Conservation (phyloP, 257 asterid genomes). For the Lavandula angustifolia region DNA sequence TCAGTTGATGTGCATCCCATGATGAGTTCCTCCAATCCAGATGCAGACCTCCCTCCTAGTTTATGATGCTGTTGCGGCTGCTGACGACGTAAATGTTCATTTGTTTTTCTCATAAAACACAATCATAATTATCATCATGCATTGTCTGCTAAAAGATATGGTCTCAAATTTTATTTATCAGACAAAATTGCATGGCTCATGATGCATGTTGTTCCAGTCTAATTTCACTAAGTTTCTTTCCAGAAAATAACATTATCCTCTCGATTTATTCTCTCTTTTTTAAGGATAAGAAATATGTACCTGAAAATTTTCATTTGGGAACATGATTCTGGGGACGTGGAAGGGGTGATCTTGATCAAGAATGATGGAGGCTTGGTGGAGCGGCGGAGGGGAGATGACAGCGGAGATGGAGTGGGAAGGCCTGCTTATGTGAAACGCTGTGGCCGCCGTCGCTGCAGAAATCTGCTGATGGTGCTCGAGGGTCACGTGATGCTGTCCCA, state of each 20-base stretch:
- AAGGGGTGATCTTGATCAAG: conserved; percentile 73
- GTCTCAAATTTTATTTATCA: conserved; percentile 8
- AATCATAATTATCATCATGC: conserved; percentile 74
- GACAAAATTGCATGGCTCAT: conserved; percentile 26
- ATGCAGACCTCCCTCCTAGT: conserved; percentile 76
- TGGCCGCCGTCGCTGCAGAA: conserved; percentile 37
- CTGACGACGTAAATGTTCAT: conserved; percentile 32
- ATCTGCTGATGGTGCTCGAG: conserved; percentile 55
- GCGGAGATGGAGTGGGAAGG: conserved; percentile 85
- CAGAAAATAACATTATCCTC: no score
- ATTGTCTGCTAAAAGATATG: conserved; percentile 52
- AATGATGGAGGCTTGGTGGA: conserved; percentile 66
- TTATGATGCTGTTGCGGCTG: conserved; percentile 68
- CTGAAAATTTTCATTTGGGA: conserved; percentile 67
- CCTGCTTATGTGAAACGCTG: conserved; percentile 69
- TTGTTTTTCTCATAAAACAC: conserved; percentile 21
- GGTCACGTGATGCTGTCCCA: conserved; percentile 52
- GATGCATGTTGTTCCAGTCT: conserved; percentile 13
- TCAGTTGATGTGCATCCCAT: conserved; percentile 95
- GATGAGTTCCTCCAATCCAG: conserved; percentile 95
- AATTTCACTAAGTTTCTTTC: no score
- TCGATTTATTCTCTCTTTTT: no score
- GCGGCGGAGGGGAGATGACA: conserved; percentile 70
- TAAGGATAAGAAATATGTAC: conserved; percentile 26
- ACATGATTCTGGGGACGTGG: conserved; percentile 67